Base-by-base conservation (phyloP, 495 filamentous ascomycete species). In the Aspergillus mulundensis region DNA sequence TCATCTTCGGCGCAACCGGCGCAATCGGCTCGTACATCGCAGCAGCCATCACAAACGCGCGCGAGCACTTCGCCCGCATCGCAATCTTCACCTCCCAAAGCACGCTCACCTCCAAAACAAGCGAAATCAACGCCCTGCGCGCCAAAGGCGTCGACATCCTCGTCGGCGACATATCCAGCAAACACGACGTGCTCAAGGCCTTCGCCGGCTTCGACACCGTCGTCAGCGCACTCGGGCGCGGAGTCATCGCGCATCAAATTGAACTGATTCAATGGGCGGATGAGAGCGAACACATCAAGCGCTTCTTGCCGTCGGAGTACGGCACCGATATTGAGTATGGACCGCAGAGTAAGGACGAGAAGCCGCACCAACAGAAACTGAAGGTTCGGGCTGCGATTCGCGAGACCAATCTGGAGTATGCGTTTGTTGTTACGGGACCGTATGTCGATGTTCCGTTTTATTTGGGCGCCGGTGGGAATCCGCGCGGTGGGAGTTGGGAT, bases 281-380 rank as follows among this genome's bases (percentile, higher is more conserved):
- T 44, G 73, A 72, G 30, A 76, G 77, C 15, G 63, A 73, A 1
- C 71, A 64, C 39, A 80, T 90, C 18, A 76, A 82, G 56, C 83
- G 83, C 72, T 89, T 89, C 70, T 77, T 87, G 57, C 86, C 87
- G 5, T 87, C 82, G 18, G 87, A 89, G 63, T 89, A 85, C 61
- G 87, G 87, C 54, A 90, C 87, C 0, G 87, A 89, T 54, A 85
- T 89, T 58, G 85, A 86, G 63, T 85, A 88, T 61, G 70, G 77
- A 18, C 72, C 79, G 8, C 71, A 76, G 34, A 87, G 84, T 50
- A 77, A 75, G 20, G 46, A 68, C 30, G 87, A 89, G 68, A 81
- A 78, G 61, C 84, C 87, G 0, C 87, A 90, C 57, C 86, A 88
- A 67, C 69, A 78, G 61, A 89, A 90, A 66, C 77, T 89, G 40